Evolutionary conservation across 1,139 yeast genomes (phyloP).

Genomic region (Scheffersomyces lignicola): DNA sequence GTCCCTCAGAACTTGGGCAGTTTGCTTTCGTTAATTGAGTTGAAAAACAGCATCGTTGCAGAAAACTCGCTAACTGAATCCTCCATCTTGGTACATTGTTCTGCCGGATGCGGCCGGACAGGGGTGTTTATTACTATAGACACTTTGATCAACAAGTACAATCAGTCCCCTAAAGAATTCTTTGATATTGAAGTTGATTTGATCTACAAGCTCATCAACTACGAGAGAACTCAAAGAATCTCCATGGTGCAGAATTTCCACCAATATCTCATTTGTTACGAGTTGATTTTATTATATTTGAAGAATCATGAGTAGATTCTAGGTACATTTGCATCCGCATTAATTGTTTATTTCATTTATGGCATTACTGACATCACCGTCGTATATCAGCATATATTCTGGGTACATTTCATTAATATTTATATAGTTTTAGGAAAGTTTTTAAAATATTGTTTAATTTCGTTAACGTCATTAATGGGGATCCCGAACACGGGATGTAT

Average conservation of each 20-base stretch:
- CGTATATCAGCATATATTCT: neutral
- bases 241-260: constrained; percentile 50
- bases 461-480: constrained; percentile 28
- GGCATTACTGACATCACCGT: neutral
- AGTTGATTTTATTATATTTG: constrained; percentile 33
- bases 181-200: constrained; percentile 40
- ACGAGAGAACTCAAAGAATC: constrained; percentile 43
- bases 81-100: constrained; percentile 57
- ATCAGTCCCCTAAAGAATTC: constrained; percentile 8
- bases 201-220: constrained; percentile 44
- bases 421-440: neutral
- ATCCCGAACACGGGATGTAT: constrained; percentile 70
- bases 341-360: neutral
- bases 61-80: constrained; percentile 16
- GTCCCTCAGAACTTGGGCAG: constrained; percentile 56
- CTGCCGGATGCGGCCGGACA: constrained; percentile 84
- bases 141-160: constrained; percentile 18
- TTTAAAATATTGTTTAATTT: constrained; percentile 6
- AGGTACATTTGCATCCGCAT: neutral
- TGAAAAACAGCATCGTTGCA: constrained; percentile 38
- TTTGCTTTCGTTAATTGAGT: constrained; percentile 50
- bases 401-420: neutral
- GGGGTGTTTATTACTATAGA: constrained; percentile 70
- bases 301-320: constrained; percentile 5
- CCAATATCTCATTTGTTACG: constrained; percentile 46